Evolutionary conservation across 139 green algal genomes (phyloP).

Genomic region (Chlamydomonas asymmetrica): DNA sequence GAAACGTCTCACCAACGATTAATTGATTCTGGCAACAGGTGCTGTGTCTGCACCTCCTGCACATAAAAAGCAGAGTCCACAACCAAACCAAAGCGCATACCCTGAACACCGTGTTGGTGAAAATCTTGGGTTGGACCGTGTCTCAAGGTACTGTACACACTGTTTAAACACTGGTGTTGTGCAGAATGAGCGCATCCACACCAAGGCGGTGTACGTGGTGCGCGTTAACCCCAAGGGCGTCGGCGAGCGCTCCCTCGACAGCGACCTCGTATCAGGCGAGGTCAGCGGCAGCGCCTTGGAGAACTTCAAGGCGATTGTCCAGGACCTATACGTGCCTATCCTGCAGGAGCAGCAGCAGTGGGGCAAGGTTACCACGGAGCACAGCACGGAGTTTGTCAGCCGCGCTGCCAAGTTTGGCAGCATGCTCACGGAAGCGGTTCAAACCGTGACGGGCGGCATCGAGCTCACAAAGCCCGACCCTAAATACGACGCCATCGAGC

Average conservation of each 20-base stretch:
- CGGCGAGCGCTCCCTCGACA: constrained; percentile 62
- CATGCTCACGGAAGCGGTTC: constrained; percentile 72
- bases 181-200: constrained; percentile 57
- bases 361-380: constrained; percentile 56
- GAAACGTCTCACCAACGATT: too few species aligned
- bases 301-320: constrained; percentile 69
- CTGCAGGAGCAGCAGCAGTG: constrained; percentile 70
- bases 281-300: constrained; percentile 60
- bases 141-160: constrained; percentile 1
- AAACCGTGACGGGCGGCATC: constrained; percentile 60
- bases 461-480: constrained; percentile 74
- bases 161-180: not conserved
- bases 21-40: too few species aligned
- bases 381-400: constrained; percentile 45
- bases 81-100: constrained; percentile 8
- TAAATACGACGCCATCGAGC: constrained; percentile 55
- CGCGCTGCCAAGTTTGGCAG: constrained; percentile 63
- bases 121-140: constrained; percentile 19
- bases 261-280: constrained; percentile 52
- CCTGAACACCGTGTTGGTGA: not conserved
- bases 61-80: not conserved
- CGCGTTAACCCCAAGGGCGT: constrained; percentile 71
- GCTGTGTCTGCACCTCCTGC: too few species aligned
- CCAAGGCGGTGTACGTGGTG: constrained; percentile 75
- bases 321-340: constrained; percentile 81